These are phyloP conservation scores for Neurospora sp. DNA, from an alignment of 495 filamentous ascomycete genomes.

Conservation along the genomic window DNA sequence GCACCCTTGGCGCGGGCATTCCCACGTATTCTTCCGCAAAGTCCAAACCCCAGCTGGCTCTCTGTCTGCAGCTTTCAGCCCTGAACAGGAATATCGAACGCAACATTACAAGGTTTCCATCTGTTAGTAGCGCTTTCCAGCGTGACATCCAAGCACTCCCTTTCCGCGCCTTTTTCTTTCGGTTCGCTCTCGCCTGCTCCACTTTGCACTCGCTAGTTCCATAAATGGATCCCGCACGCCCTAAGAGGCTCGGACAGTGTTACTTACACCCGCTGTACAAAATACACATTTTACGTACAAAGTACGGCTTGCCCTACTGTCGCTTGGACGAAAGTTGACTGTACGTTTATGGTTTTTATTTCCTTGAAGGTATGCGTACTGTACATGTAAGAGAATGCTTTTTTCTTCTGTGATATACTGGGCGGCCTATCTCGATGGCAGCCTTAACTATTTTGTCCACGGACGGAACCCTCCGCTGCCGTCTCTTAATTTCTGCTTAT, in stretches of 20 bases:
- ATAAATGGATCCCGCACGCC: neutral
- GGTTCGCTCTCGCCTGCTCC: neutral
- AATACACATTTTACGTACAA: neutral
- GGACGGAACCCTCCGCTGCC: neutral
- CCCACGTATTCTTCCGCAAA: neutral
- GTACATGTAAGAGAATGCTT: neutral
- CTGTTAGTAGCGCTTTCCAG: neutral
- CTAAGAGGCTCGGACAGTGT: neutral
- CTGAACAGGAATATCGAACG: neutral
- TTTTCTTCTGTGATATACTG: neutral
- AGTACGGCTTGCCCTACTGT: neutral
- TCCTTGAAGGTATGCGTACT: too few species aligned
- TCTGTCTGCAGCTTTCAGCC: neutral
- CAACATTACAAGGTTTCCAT: neutral
- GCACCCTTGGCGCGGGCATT: neutral
- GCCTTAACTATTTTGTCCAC: neutral
- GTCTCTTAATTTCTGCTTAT: neutral
- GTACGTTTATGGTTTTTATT: too few species aligned
- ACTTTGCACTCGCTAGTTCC: neutral
- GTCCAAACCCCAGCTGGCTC: neutral
- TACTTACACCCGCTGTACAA: neutral
- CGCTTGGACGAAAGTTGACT: too few species aligned
- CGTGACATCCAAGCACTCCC: neutral
- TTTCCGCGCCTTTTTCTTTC: neutral
- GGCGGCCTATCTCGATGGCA: neutral